Conservation (phyloP, 352 stramenopile genomes). For the Phytophthora agathidicida region DNA sequence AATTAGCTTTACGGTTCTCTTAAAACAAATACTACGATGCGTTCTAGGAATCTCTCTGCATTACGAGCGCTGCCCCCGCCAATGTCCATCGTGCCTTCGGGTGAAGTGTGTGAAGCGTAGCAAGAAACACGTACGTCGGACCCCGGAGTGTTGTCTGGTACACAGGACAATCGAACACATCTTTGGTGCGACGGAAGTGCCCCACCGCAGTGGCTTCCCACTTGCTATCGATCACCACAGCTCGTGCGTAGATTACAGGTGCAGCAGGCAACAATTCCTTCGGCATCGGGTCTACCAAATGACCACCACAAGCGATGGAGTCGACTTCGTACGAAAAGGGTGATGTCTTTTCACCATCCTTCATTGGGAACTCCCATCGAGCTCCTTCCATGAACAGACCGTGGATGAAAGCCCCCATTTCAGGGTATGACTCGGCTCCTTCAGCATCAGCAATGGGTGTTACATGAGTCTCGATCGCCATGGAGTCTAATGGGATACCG, state of each 20-base stretch:
- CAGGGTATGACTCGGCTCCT: constrained; percentile 68
- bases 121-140: constrained; percentile 97
- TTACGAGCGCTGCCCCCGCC: constrained; percentile 91
- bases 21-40: constrained; percentile 5
- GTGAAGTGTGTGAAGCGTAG: constrained; percentile 90
- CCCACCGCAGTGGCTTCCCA: constrained; percentile 96
- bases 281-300: constrained; percentile 89
- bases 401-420: constrained; percentile 93
- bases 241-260: constrained; percentile 95
- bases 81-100: constrained; percentile 93
- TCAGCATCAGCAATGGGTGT: constrained; percentile 72
- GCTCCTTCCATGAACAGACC: constrained; percentile 96
- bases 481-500: constrained; percentile 89
- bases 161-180: constrained; percentile 95
- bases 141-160: constrained; percentile 96
- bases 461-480: constrained; percentile 95
- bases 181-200: constrained; percentile 88
- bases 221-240: constrained; percentile 86
- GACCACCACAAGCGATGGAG: constrained; percentile 83
- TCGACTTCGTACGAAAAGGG: constrained; percentile 87
- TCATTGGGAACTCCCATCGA: constrained; percentile 77
- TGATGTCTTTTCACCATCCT: constrained; percentile 84
- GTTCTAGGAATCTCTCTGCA: constrained; percentile 91
- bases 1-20: constrained; percentile 2
- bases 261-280: constrained; percentile 93